Evolutionary conservation across 371 early-diverging fungal genomes (phyloP).

Genomic region (Mortierella sp.): DNA sequence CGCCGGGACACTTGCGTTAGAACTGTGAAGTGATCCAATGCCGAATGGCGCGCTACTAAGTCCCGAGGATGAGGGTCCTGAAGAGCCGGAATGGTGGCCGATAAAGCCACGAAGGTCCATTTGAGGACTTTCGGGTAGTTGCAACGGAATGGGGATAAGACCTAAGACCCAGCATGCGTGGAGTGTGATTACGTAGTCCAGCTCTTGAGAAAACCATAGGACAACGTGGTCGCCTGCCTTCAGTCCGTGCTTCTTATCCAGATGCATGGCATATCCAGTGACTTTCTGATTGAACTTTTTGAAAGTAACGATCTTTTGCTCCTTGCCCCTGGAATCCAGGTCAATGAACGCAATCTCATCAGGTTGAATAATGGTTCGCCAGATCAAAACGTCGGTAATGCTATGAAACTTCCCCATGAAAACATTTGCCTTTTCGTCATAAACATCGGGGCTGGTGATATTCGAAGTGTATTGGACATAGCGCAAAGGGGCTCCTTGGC

Average conservation of each 20-base stretch:
- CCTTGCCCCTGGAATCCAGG: conserved; percentile 70
- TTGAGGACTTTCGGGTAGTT: conserved; percentile 66
- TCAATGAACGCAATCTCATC: conserved; percentile 77
- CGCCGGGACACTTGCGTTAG: neutral
- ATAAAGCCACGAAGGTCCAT: neutral
- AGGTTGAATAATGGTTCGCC: conserved; percentile 75
- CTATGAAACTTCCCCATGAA: conserved; percentile 73
- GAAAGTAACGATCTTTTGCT: conserved; percentile 74
- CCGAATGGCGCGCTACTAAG: neutral
- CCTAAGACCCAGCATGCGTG: conserved; percentile 88
- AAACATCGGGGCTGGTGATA: conserved; percentile 67
- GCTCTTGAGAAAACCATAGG: conserved; percentile 74
- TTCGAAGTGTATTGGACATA: conserved; percentile 78
- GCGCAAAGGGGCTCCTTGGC: conserved; percentile 35
- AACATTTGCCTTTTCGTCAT: conserved; percentile 75
- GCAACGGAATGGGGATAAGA: conserved; percentile 78
- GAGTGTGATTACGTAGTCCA: conserved; percentile 78
- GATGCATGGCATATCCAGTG: conserved; percentile 73
- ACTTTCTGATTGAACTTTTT: conserved; percentile 78
- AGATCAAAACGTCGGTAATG: conserved; percentile 77
- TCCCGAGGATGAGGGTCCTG: neutral
- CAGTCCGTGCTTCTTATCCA: conserved; percentile 66
- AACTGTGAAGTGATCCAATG: neutral
- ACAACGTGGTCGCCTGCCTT: conserved; percentile 74
- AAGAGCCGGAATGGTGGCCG: neutral